A percentile compares a stretch with the other conserved stretches of the same genome.
Evolutionary conservation across 1,139 yeast genomes (phyloP).

Genomic region (Pichia sp.): DNA sequence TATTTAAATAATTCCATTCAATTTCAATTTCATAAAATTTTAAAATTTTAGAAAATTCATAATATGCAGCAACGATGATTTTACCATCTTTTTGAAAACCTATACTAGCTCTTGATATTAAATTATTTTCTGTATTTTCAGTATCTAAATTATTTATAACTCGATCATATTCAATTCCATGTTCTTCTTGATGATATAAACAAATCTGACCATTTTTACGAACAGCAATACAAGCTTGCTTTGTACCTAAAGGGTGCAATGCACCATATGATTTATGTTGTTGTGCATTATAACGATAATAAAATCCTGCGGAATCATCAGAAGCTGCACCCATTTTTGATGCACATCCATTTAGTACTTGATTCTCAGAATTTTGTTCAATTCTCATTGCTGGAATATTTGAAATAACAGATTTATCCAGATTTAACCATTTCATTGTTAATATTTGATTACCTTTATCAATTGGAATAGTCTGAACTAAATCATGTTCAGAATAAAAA

Average conservation of each 20-base stretch:
- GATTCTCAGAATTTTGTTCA: slow-evolving; percentile 23
- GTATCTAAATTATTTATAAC: slow-evolving; percentile 21
- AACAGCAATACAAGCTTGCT: slow-evolving; percentile 66
- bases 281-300: slow-evolving; percentile 48
- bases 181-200: slow-evolving; percentile 58
- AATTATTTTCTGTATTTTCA: slow-evolving; percentile 6
- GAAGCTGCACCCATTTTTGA: slow-evolving; percentile 30
- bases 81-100: slow-evolving; percentile 51
- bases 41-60: slow-evolving; percentile 36
- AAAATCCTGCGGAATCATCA: slow-evolving; percentile 28
- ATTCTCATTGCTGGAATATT: slow-evolving; percentile 45
- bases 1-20: slow-evolving; percentile 57
- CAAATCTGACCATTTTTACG: slow-evolving; percentile 58
- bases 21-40: slow-evolving; percentile 43
- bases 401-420: slow-evolving; percentile 55
- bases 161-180: slow-evolving; percentile 50
- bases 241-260: slow-evolving; percentile 60
- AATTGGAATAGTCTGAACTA: background rate
- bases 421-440: slow-evolving; percentile 63
- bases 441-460: slow-evolving; percentile 33
- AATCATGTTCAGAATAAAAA: slow-evolving; percentile 23
- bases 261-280: slow-evolving; percentile 59
- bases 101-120: slow-evolving; percentile 46
- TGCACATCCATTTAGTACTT: slow-evolving; percentile 30
- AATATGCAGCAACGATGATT: slow-evolving; percentile 45